Base-by-base conservation (phyloP, 2,329 filamentous ascomycete species). In the Pyricularia pennisetigena region DNA sequence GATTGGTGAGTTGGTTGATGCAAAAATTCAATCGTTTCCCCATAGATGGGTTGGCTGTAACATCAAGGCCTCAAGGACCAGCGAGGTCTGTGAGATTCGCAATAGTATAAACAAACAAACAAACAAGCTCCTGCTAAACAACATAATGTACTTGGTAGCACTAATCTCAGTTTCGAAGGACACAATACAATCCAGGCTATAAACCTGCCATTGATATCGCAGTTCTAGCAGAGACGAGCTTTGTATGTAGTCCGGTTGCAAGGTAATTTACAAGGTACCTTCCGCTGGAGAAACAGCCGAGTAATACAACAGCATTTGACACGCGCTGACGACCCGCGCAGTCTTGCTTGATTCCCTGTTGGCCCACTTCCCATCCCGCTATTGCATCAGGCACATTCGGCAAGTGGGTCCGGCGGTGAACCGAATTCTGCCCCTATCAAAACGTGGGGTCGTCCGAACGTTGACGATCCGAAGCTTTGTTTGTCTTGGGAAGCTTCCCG, bases 371-470 rank as follows among this genome's bases (percentile, higher is more conserved):
- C 16, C 41, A 20, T 49, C 41, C 41, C 57, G 57, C 57, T 12
- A 61, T 61, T 61, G 57, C 57, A 61, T 26, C 57, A 61, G 57
- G 57, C 57, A 26, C 57, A 61, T 23, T 49, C 41, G 41, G 41
- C 41, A 26, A 26, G 57, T 61, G 57, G 57, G 16, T 24, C 57
- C 57, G 57, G 57, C 57, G 57, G 57, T 61, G 57, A 61, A 61
- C 57, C 57, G 32, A 16, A 61, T 61, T 61, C 57, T 61, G 57
- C 57, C 57, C 57, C n/a, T 24, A 61, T n/a, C 57, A 24, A 61
- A 61, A 61, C 57, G 57, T 61, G 57, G 57, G 57, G 57, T 61
- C 57, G 57, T 61, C 57, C 57, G 57, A 61, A 61, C 57, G 57
- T 24, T 35, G 23, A 23, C 41, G 20, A 49, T 49, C 41, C 20